Conservation (phyloP, 805 yeast genomes). For the Zygosaccharomyces bisporus region DNA sequence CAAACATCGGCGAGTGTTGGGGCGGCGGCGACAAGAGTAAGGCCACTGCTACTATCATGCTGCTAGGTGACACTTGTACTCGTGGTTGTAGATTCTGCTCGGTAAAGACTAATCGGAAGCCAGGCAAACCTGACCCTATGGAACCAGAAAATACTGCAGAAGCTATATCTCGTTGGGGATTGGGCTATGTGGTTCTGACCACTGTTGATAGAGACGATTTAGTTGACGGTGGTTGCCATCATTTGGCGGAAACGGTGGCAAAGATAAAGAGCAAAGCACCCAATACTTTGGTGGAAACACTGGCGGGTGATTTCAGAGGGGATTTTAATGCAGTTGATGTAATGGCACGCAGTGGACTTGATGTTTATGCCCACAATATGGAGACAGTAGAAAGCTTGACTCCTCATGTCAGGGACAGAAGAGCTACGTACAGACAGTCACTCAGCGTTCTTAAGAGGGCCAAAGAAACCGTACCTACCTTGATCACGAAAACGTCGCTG, state of each 20-base stretch:
- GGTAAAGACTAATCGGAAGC: slow-evolving; percentile 86
- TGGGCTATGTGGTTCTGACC: slow-evolving; percentile 95
- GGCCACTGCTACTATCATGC: slow-evolving; percentile 94
- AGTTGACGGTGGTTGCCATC: slow-evolving; percentile 88
- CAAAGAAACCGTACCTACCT: slow-evolving; percentile 64
- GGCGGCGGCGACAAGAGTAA: slow-evolving; percentile 78
- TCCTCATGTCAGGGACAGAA: slow-evolving; percentile 90
- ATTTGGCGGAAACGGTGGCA: slow-evolving; percentile 81
- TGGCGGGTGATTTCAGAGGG: slow-evolving; percentile 95
- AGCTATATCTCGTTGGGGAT: slow-evolving; percentile 95
- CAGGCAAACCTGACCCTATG: slow-evolving; percentile 86
- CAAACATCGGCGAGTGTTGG: slow-evolving; percentile 99
- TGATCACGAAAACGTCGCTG: slow-evolving; percentile 87
- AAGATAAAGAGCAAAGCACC: slow-evolving; percentile 86
- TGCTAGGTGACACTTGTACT: slow-evolving; percentile 97
- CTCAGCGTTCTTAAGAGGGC: slow-evolving; percentile 75
- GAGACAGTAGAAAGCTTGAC: slow-evolving; percentile 96
- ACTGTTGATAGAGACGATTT: slow-evolving; percentile 97
- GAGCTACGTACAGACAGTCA: slow-evolving; percentile 93
- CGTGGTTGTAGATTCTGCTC: slow-evolving; percentile 99
- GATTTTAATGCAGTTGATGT: slow-evolving; percentile 73
- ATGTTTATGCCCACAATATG: slow-evolving; percentile 94
- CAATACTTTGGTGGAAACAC: slow-evolving; percentile 85
- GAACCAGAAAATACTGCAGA: slow-evolving; percentile 98
- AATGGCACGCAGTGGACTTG: slow-evolving; percentile 82